Evolutionary conservation across 1,284 basidiomycete species (phyloP), one percentile per base, ranked within the genome.

Genomic region (Takashimella tepidaria): DNA sequence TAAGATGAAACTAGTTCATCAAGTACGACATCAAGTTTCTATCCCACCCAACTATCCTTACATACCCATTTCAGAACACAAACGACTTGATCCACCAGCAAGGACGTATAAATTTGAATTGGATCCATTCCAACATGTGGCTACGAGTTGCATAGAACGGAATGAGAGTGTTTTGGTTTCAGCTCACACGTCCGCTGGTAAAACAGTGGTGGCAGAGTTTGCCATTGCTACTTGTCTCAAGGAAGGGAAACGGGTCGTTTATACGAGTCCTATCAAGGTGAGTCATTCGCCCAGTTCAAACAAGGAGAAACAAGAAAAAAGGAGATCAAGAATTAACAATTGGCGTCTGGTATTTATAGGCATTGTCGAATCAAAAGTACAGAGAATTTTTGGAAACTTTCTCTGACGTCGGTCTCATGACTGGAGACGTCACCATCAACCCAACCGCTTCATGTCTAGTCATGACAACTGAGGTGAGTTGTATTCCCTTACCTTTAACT

Each of bases 341-440:
- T 58, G 49, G 59, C 58, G 57, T 54, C 49, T 55, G 53, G 54
- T 55, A 60, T 67, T 54, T 58, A 50, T 73, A 93, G 92, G 92
- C 93, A 3, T 79, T 98, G 61, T 96, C 92, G 67, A 97, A 98
- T 74, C 95, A 98, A 75, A 98, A 98, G 77, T 99, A 96, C 76
- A 86, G 96, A 71, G 96, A 99, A 76, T 89, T 99, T 84, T 79
- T 89, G 31, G 92, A 90, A 48, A 90, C 92, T 66, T 99, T 99
- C 74, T 89, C 91, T 22, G 95, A 98, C 69, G 96, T 98, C 45
- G 96, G 96, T 19, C 81, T 99, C 24, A 98, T 99, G 96, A 99
- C 96, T 1, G 93, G 96, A 71, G 96, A 99, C 78, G 92, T 98
- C n/a, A 98, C 96, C 0, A 98, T 98, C 73, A 98, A 98, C 72